Evolutionary conservation across 768 basidiomycete genomes (phyloP).

Genomic region (Naganishia onofrii): DNA sequence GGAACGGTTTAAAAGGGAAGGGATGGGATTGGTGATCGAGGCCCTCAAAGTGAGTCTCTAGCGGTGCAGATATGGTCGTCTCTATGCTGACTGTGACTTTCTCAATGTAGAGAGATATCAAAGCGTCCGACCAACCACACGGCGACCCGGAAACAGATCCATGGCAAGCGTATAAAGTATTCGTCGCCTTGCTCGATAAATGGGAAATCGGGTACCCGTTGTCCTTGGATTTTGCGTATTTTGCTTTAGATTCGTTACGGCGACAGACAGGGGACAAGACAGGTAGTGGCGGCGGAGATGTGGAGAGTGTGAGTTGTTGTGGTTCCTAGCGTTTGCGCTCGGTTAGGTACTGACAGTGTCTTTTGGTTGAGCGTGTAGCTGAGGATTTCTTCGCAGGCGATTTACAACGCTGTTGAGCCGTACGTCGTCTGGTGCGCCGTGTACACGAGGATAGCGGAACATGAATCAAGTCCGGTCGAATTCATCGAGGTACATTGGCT

Average conservation of each 20-base stretch:
- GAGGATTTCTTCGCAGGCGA: constrained; percentile 79
- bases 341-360: not conserved
- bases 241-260: not conserved
- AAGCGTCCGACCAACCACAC: not conserved
- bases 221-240: constrained; percentile 70
- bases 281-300: not conserved
- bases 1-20: constrained; percentile 57
- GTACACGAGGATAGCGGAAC: constrained; percentile 52
- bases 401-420: constrained; percentile 80
- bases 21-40: not conserved
- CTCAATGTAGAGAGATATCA: not conserved
- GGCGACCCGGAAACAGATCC: constrained; percentile 59
- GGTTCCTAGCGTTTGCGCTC: not conserved
- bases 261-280: not conserved
- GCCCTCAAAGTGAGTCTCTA: constrained; percentile 8
- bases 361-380: not conserved
- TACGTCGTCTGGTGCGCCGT: constrained; percentile 79
- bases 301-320: not conserved
- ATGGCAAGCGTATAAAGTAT: constrained; percentile 88
- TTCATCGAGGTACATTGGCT: not conserved
- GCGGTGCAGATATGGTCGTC: not conserved
- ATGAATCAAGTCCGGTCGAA: not conserved
- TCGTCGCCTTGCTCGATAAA: constrained; percentile 90
- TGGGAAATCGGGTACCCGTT: constrained; percentile 88
- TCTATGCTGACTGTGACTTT: not conserved